Conservation (phyloP, 768 basidiomycete species). For the Lactarius sanguifluus region DNA sequence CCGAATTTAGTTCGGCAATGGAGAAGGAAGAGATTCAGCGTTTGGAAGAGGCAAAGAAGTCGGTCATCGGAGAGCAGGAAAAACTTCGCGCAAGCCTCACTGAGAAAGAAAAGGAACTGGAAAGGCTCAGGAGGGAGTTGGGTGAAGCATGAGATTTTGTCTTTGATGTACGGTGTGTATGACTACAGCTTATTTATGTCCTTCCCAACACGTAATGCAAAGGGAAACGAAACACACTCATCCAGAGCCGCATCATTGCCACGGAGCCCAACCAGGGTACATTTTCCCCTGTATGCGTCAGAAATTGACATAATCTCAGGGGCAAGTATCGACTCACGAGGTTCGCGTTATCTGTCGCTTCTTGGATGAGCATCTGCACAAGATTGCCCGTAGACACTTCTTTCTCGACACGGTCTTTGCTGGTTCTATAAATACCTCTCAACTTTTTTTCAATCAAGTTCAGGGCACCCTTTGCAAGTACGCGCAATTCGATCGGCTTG, state of each 20-base stretch:
- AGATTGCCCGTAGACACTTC: constrained; percentile 77
- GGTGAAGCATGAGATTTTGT: constrained; percentile 24
- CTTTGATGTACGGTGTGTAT: constrained; percentile 10
- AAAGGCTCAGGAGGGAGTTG: constrained; percentile 59
- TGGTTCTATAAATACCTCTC: constrained; percentile 60
- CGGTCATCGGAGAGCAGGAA: constrained; percentile 74
- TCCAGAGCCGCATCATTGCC: constrained; percentile 48
- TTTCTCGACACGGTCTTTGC: constrained; percentile 36
- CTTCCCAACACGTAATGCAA: not conserved
- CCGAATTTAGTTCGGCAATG: constrained; percentile 85
- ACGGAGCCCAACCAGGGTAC: constrained; percentile 91
- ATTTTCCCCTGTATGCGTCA: constrained; percentile 62
- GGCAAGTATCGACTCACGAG: constrained; percentile 47
- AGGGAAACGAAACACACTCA: not conserved
- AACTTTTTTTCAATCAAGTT: constrained; percentile 83
- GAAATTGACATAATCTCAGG: constrained; percentile 14
- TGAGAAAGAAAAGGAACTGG: constrained; percentile 82
- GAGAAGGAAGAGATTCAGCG: constrained; percentile 83
- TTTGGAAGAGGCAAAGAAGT: constrained; percentile 72
- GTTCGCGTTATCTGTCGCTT: constrained; percentile 74
- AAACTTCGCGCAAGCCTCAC: constrained; percentile 64
- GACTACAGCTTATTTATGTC: constrained; percentile 2
- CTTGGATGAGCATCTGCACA: constrained; percentile 88
- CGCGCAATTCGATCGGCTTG: constrained; percentile 50
- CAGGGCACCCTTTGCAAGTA: constrained; percentile 73